Conservation (phyloP, 176 grass and related monocot genomes). For the Stipa capillata region DNA sequence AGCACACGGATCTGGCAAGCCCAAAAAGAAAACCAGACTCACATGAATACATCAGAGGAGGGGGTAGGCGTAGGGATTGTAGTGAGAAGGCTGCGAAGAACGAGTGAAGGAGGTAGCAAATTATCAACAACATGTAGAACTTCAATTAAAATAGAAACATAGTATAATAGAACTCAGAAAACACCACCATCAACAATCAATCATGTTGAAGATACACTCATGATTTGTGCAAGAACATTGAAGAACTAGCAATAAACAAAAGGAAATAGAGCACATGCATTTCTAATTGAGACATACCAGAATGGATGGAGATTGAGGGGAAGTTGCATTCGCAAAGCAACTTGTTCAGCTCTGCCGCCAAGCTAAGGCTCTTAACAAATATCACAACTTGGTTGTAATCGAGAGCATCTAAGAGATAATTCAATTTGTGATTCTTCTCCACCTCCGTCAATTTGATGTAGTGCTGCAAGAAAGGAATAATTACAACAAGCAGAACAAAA, state of each 20-base stretch:
- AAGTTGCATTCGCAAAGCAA: constrained; percentile 96
- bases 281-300: constrained; percentile 97
- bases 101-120: constrained; percentile 8
- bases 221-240: neutral
- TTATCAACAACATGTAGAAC: too few relatives aligned
- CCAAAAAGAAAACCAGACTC: neutral
- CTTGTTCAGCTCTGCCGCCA: constrained; percentile 95
- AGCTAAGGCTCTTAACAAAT: constrained; percentile 93
- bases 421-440: constrained; percentile 97
- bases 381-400: constrained; percentile 99
- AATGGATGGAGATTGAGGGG: constrained; percentile 95
- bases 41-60: constrained; percentile 11
- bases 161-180: neutral
- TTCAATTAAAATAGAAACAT: too few relatives aligned
- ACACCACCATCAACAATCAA: neutral
- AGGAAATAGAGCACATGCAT: constrained; percentile 24
- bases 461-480: constrained; percentile 33
- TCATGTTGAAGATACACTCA: neutral
- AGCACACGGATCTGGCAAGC: neutral
- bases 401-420: constrained; percentile 94
- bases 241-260: neutral
- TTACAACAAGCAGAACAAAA: neutral
- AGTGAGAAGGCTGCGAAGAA: constrained; percentile 28
- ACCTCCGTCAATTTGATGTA: constrained; percentile 90
- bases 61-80: too few relatives aligned